Base-by-base conservation (phyloP, 2,329 filamentous ascomycete species). In the Endocalyx cinctus region DNA sequence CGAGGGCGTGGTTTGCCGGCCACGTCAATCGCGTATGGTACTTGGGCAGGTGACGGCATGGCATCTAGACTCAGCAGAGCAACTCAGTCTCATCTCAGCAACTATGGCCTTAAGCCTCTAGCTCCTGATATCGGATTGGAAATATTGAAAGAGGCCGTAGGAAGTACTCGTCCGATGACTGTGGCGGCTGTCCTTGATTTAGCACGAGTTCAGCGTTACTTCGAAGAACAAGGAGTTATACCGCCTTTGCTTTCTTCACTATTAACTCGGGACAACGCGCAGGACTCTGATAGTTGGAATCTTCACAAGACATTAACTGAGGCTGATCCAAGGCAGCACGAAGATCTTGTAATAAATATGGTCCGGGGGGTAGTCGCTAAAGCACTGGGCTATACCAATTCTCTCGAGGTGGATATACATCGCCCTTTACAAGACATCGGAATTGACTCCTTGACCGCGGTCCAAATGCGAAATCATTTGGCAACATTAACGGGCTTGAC, bases 31-130 rank as follows among this genome's bases (percentile, higher is more conserved):
- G 51, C 51, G 27, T 55, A 51, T 32, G 51, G 51, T 5, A 47
- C 45, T 20, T 52, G 47, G 51, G 46, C 28, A 25, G 51, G 49
- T 17, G 45, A 46, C 18, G 50, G 51, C n/a, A 55, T 55, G 50
- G 48, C 43, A 13, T 39, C 50, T 6, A 48, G 29, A 17, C 40
- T 52, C 14, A 35, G 15, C 23, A 20, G 17, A 13, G 33, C 20
- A 3, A 47, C 51, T 6, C 31, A 19, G 22, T 35, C 49, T 25
- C 43, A 50, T 30, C 45, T 54, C 27, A 18, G 33, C 10, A 39
- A 49, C 6, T 46, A 48, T 33, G 51, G 51, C 19, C 37, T 55
- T n/a, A 47, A 48, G 12, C 29, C 33, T 15, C 34, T 53, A 3
- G 7, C 27, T 16, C 37, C 41, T 8, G 41, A 41, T 11, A 34